Percentiles rank a stretch among this genome's conserved stretches.
phyloP scores from a whole-genome alignment of 768 basidiomycete species.

The Rhodosporidiobolus sp. region DNA sequence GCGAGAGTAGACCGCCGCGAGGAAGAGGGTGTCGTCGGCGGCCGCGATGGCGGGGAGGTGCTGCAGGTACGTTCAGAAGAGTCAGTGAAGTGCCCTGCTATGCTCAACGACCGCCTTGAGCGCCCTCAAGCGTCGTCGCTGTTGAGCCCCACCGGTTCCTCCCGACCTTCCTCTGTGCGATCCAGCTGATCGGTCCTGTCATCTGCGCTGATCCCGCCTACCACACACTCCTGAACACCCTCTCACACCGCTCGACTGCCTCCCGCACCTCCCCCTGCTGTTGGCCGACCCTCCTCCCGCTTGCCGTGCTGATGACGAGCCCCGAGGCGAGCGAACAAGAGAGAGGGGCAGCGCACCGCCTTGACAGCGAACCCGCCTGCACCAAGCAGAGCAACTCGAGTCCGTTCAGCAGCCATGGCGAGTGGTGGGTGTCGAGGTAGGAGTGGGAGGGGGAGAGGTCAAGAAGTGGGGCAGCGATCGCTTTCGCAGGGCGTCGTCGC shows the following conservation, averaged over 20 bases:
- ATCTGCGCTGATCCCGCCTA: too few species aligned
- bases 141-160: neutral
- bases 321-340: neutral
- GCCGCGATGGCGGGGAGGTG: slow-evolving; percentile 72
- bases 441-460: too few species aligned
- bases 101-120: neutral
- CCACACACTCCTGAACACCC: too few species aligned
- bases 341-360: slow-evolving; percentile 51
- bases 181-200: too few species aligned
- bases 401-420: too few species aligned
- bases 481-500: too few species aligned
- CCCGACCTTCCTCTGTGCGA: too few species aligned
- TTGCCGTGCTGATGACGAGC: too few species aligned
- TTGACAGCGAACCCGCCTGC: slow-evolving; percentile 74
- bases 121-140: neutral
- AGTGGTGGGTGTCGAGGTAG: too few species aligned
- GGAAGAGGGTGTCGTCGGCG: slow-evolving; percentile 53
- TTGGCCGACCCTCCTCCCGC: neutral
- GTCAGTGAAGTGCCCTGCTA: neutral
- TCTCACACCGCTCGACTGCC: too few species aligned
- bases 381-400: slow-evolving; percentile 66
- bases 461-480: too few species aligned
- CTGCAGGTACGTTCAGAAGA: slow-evolving; percentile 50
- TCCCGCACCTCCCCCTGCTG: too few species aligned
- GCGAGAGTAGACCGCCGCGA: slow-evolving; percentile 76